These are phyloP conservation scores for Pythium graminicola DNA, from an alignment of 352 stramenopile genomes.

Conservation along the genomic window DNA sequence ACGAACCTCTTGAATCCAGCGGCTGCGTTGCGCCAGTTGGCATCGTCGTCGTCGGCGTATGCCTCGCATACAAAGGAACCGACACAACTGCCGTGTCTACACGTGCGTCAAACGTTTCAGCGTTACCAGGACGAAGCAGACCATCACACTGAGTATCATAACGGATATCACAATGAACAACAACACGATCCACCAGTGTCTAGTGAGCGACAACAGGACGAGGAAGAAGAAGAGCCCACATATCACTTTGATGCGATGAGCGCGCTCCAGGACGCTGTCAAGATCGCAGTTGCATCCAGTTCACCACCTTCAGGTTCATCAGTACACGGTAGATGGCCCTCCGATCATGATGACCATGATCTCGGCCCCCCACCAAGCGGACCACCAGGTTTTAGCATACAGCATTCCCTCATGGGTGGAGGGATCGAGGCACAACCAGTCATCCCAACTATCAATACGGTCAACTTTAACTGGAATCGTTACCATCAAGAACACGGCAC, in stretches of 20 bases:
- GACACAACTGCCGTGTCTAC: conserved; percentile 10
- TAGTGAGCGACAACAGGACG: neutral
- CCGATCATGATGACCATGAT: conserved; percentile 26
- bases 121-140: conserved; percentile 3
- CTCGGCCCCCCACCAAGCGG: conserved; percentile 54
- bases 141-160: conserved; percentile 5
- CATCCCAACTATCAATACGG: conserved; percentile 67
- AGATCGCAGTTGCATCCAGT: conserved; percentile 17
- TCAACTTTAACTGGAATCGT: conserved; percentile 77
- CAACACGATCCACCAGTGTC: conserved; percentile 6
- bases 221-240: neutral
- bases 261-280: conserved; percentile 42
- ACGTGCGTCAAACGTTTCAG: conserved; percentile 7
- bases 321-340: conserved; percentile 6
- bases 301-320: conserved; percentile 5
- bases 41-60: conserved; percentile 46
- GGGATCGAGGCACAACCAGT: conserved; percentile 71
- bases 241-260: conserved; percentile 59
- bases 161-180: conserved; percentile 3
- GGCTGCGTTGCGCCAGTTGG: conserved; percentile 48
- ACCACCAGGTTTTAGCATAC: conserved; percentile 51
- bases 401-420: conserved; percentile 79
- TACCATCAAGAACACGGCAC: conserved; percentile 24
- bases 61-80: conserved; percentile 16
- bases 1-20: conserved; percentile 18